These are phyloP conservation scores for Coprinopsis strossmayeri DNA, from an alignment of 768 basidiomycete species.

Conservation along the genomic window DNA sequence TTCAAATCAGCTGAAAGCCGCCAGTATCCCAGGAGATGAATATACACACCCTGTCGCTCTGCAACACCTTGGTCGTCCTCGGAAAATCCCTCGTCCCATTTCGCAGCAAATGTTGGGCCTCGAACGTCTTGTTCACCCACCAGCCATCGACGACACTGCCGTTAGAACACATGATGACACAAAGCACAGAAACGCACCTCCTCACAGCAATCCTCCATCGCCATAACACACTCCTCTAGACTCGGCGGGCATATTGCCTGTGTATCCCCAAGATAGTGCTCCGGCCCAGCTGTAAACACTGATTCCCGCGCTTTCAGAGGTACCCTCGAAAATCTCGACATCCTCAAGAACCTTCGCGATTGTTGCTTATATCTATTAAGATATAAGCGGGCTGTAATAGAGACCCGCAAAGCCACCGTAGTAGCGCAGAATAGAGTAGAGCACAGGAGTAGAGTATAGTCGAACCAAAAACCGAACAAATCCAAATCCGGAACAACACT, in stretches of 20 bases:
- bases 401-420: no score
- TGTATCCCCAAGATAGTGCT: conserved; percentile 56
- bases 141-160: no score
- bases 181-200: conserved; percentile 37
- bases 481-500: no score
- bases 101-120: conserved; percentile 62
- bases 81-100: conserved; percentile 68
- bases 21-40: not conserved
- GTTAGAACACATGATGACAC: no score
- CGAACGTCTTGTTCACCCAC: no score
- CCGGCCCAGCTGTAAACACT: conserved; percentile 61
- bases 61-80: conserved; percentile 60
- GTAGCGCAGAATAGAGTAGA: no score
- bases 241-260: conserved; percentile 65
- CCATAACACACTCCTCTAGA: conserved; percentile 67
- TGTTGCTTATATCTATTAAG: no score
- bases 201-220: conserved; percentile 78
- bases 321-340: conserved; percentile 49
- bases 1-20: no score
- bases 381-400: no score
- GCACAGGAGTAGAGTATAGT: no score
- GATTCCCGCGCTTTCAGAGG: conserved; percentile 59
- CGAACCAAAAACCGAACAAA: no score
- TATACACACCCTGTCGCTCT: conserved; percentile 53
- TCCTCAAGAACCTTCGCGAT: no score